phyloP scores from a whole-genome alignment of 441 rosid species.

The Brassica hybrid region DNA sequence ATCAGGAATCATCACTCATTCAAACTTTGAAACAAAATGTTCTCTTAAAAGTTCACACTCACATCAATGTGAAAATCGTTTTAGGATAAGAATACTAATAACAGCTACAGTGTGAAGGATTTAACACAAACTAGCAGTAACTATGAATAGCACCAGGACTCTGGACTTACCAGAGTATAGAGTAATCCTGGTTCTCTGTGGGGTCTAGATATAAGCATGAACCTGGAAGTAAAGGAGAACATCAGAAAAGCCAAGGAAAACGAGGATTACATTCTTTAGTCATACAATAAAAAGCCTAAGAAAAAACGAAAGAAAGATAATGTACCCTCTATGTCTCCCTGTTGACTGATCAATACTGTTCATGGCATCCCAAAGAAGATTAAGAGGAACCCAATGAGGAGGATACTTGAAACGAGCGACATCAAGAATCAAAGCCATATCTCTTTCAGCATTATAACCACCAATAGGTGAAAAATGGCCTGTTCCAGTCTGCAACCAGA shows the following conservation, averaged over 20 bases:
- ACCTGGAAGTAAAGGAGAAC: conserved; percentile 48
- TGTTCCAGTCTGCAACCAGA: conserved; percentile 74
- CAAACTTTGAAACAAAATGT: neutral
- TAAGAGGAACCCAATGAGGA: conserved; percentile 79
- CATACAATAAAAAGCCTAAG: conserved; percentile 12
- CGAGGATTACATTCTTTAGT: neutral
- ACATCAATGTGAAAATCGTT: conserved; percentile 7
- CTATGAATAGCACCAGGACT: neutral
- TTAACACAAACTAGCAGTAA: conserved; percentile 14
- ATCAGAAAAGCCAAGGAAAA: conserved; percentile 16
- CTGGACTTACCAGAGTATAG: conserved; percentile 59
- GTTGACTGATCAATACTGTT: conserved; percentile 58
- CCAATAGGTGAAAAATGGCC: conserved; percentile 83
- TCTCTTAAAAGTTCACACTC: neutral
- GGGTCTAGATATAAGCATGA: conserved; percentile 75
- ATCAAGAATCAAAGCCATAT: conserved; percentile 77
- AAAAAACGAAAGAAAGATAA: too few species aligned
- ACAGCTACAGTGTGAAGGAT: neutral
- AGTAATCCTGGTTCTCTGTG: conserved; percentile 67
- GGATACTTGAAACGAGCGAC: conserved; percentile 86
- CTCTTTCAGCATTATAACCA: conserved; percentile 71
- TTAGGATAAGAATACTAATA: neutral
- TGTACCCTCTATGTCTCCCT: conserved; percentile 67
- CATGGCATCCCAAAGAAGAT: conserved; percentile 83
- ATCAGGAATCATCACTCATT: conserved; percentile 27